Evolutionary conservation across 805 yeast genomes (phyloP).

Genomic region (Candida verbasci): DNA sequence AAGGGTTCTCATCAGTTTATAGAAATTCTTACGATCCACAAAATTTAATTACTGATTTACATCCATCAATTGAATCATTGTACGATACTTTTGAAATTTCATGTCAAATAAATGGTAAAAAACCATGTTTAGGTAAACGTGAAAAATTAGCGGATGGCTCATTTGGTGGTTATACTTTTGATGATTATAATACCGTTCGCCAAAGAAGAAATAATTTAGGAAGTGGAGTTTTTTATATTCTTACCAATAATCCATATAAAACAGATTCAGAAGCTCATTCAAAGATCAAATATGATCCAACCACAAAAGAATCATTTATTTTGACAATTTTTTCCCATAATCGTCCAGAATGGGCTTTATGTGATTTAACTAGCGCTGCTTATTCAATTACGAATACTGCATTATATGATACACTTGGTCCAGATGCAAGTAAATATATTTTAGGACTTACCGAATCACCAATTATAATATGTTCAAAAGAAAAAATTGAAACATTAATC

Average conservation of each 20-base stretch:
- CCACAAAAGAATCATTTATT: slow-evolving; percentile 20
- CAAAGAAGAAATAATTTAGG: slow-evolving; percentile 29
- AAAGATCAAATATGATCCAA: slow-evolving; percentile 6
- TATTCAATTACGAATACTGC: slow-evolving; percentile 34
- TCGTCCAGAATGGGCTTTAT: slow-evolving; percentile 32
- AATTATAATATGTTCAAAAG: slow-evolving; percentile 49
- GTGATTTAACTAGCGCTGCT: slow-evolving; percentile 31
- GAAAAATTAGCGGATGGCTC: slow-evolving; percentile 20
- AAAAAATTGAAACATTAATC: slow-evolving; percentile 46
- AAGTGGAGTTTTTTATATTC: slow-evolving; percentile 31
- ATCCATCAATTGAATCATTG: slow-evolving; percentile 42
- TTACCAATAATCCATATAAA: slow-evolving; percentile 30
- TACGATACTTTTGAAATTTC: slow-evolving; percentile 43
- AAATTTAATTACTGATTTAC: slow-evolving; percentile 29
- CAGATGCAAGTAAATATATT: slow-evolving; percentile 28
- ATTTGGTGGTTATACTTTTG: slow-evolving; percentile 27
- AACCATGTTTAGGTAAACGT: slow-evolving; percentile 47
- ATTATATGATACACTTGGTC: slow-evolving; percentile 37
- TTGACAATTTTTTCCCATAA: slow-evolving; percentile 30
- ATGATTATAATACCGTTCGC: slow-evolving; percentile 21
- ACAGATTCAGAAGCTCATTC: slow-evolving; percentile 14
- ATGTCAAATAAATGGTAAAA: slow-evolving; percentile 29
- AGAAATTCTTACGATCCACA: slow-evolving; percentile 19
- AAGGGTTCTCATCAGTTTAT: slow-evolving; percentile 28
- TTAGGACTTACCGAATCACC: slow-evolving; percentile 32